These are phyloP conservation scores for Globisporangium okanoganense DNA, from an alignment of 352 stramenopile genomes.

Conservation along the genomic window DNA sequence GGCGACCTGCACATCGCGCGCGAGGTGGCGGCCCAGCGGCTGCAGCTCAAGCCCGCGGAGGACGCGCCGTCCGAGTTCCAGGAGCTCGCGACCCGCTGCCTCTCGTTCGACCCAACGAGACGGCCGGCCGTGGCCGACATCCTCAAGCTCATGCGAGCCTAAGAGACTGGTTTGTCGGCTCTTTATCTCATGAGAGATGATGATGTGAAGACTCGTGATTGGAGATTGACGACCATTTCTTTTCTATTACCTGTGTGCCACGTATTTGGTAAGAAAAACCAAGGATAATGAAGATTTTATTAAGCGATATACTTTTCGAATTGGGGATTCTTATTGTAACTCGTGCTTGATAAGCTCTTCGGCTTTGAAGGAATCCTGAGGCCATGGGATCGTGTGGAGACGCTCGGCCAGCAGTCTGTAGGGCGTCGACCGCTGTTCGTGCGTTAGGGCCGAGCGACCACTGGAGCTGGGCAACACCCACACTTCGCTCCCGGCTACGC, in stretches of 20 bases:
- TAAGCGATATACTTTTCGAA: background rate
- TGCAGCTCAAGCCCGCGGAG: slow-evolving; percentile 35
- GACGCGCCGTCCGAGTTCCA: slow-evolving; percentile 45
- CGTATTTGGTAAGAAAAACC: background rate
- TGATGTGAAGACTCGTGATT: background rate
- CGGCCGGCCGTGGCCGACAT: slow-evolving; percentile 44
- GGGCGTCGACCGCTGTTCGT: slow-evolving; percentile 53
- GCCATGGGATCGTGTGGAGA: slow-evolving; percentile 59
- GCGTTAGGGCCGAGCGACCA: slow-evolving; percentile 80
- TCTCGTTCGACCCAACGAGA: slow-evolving; percentile 42
- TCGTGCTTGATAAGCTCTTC: background rate
- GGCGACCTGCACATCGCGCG: slow-evolving; percentile 62
- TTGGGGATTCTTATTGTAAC: background rate
- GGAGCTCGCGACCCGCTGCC: slow-evolving; percentile 34
- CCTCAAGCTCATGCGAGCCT: slow-evolving; percentile 17
- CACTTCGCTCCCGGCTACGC: slow-evolving; percentile 54
- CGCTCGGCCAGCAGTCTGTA: slow-evolving; percentile 68
- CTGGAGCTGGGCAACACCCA: slow-evolving; percentile 85
- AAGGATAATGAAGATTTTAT: slow-evolving; percentile 6
- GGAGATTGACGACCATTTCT: background rate
- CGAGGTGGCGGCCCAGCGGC: slow-evolving; percentile 37
- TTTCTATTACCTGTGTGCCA: slow-evolving; percentile 13
- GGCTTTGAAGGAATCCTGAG: background rate
- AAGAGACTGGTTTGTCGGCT: background rate
- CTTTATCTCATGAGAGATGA: background rate